These are phyloP conservation scores for Apophysomyces variabilis DNA, from an alignment of 371 early-diverging fungal genomes.

Conservation along the genomic window DNA sequence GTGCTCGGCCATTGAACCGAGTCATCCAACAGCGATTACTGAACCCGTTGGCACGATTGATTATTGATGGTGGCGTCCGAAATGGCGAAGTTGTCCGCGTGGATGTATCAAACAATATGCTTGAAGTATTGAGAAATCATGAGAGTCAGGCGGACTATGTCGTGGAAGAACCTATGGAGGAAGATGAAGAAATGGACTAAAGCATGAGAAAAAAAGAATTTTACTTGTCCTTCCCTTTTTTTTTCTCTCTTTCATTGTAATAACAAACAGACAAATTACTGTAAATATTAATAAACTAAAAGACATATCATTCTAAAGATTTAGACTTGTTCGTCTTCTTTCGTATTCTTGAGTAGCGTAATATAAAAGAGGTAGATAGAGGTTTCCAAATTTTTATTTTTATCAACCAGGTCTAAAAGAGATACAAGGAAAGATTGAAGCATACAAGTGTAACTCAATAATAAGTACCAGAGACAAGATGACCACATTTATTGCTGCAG, in stretches of 20 bases:
- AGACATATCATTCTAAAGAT: too few species aligned
- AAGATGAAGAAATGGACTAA: constrained; percentile 46
- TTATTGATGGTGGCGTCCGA: constrained; percentile 80
- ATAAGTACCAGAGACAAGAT: too few species aligned
- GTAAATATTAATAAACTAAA: neutral
- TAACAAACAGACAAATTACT: too few species aligned
- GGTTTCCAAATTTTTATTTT: too few species aligned
- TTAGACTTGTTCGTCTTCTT: too few species aligned
- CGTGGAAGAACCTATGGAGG: constrained; percentile 49
- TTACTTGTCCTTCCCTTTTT: neutral
- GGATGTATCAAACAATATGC: constrained; percentile 31
- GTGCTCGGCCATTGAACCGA: constrained; percentile 84
- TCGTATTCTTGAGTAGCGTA: too few species aligned
- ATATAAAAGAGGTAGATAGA: too few species aligned
- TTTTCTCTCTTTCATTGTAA: neutral
- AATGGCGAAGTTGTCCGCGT: constrained; percentile 66
- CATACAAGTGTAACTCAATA: too few species aligned
- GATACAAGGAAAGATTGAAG: too few species aligned
- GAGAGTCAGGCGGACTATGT: constrained; percentile 45
- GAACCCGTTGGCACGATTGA: constrained; percentile 78
- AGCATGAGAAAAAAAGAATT: neutral
- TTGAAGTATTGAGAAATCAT: constrained; percentile 52
- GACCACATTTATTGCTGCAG: too few species aligned
- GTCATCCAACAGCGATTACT: constrained; percentile 80
- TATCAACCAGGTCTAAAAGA: too few species aligned